Conservation (phyloP, 1,139 yeast genomes). For the Pichia sp. region DNA sequence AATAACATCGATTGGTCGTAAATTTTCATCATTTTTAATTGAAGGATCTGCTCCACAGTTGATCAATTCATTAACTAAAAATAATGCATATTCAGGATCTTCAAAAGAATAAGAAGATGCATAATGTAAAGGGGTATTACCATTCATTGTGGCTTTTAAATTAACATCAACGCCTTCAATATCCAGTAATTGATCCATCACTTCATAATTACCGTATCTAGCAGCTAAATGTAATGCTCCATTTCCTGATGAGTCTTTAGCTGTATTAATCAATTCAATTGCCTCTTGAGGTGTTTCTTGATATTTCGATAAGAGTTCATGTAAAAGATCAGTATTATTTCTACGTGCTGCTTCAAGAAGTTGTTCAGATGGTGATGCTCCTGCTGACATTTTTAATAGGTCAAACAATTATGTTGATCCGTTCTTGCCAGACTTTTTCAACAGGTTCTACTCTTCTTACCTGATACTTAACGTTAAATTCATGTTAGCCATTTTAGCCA, state of each 20-base stretch:
- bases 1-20: slow-evolving; percentile 65
- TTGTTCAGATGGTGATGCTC: slow-evolving; percentile 78
- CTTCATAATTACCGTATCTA: slow-evolving; percentile 77
- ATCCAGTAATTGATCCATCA: slow-evolving; percentile 74
- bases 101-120: slow-evolving; percentile 71
- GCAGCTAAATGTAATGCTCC: slow-evolving; percentile 80
- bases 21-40: slow-evolving; percentile 49
- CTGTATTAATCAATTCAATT: slow-evolving; percentile 58
- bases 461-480: too few relatives aligned
- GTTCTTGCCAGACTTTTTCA: too few relatives aligned
- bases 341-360: slow-evolving; percentile 82
- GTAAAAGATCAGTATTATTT: slow-evolving; percentile 73
- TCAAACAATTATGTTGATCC: too few relatives aligned
- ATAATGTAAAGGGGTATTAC: slow-evolving; percentile 84
- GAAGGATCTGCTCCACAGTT: slow-evolving; percentile 90
- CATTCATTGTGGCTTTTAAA: slow-evolving; percentile 62
- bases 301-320: slow-evolving; percentile 45
- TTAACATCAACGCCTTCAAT: slow-evolving; percentile 90
- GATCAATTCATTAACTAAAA: slow-evolving; percentile 70
- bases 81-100: slow-evolving; percentile 84
- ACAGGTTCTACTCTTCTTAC: too few relatives aligned
- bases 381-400: slow-evolving; percentile 30
- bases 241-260: slow-evolving; percentile 78
- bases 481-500: too few relatives aligned
- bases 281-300: slow-evolving; percentile 42